Evolutionary conservation across 306 rosid genomes (phyloP), one percentile per base, ranked within the genome.

Genomic region (Notholithocarpus densiflorus): DNA sequence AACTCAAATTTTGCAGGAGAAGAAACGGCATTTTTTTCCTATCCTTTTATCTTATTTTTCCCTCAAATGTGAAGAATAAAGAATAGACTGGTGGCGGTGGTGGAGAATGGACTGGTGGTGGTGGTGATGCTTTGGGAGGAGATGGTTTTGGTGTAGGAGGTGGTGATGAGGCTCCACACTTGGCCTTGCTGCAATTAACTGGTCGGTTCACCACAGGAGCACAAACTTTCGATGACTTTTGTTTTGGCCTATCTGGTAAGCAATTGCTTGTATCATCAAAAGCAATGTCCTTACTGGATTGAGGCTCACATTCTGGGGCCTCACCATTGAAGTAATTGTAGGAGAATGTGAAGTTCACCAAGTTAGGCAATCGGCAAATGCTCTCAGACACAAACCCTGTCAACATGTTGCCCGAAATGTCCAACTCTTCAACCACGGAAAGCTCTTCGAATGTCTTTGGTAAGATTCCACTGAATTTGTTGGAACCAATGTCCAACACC

Each of bases 301-400:
- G 13, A 6, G 96, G 87, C 15, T 24, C 84, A 19, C 98, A 95
- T 17, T 79, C 86, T 13, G 78, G 69, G 20, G 86, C 92, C 71
- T 87, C 90, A 0, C 92, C 93, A 9, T 84, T 91, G 75, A 95
- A 92, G 64, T 78, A 95, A 70, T 95, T 95, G 71, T 81, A 2
- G 0, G 90, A 78, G 84, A 84, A 91, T 0, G 91, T 90, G 64
- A 95, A 91, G 73, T 90, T 90, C 3, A 2, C 60, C 87, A 95
- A 79, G 1, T 55, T 69, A 0, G 90, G 86, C 86, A 95, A 62
- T 11, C 56, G 68, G 57, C 99, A 95, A 1, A 95, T 52, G 23
- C 64, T 73, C 0, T 73, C 73, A 0, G 87, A 86, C 6, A 95
- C 86, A 80, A 80, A 81, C 13, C 99, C 97, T 0, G 97, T 95